Evolutionary conservation across 108 stramenopile species (phyloP).

Genomic region (Fistulifera pelliculosa): DNA sequence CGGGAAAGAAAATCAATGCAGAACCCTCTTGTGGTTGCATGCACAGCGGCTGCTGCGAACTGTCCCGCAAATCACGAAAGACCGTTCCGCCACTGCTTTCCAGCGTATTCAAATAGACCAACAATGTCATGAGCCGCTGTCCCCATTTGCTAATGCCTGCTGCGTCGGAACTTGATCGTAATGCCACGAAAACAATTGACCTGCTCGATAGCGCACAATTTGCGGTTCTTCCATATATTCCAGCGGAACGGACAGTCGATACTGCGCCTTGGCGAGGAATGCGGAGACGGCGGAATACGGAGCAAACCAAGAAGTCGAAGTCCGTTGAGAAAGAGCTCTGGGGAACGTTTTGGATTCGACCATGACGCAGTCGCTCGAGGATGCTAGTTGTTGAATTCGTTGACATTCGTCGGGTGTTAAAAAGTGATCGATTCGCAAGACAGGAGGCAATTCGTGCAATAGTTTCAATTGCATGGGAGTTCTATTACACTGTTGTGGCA

Average conservation of each 20-base stretch:
- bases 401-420: slow-evolving; percentile 46
- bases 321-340: slow-evolving; percentile 33
- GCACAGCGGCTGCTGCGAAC: slow-evolving; percentile 17
- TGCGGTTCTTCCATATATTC: slow-evolving; percentile 79
- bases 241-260: slow-evolving; percentile 37
- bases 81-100: slow-evolving; percentile 66
- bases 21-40: slow-evolving; percentile 72
- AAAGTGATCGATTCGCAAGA: slow-evolving; percentile 66
- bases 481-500: not conserved
- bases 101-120: slow-evolving; percentile 70
- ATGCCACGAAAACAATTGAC: slow-evolving; percentile 82
- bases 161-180: slow-evolving; percentile 63
- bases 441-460: slow-evolving; percentile 64
- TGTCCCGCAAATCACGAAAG: slow-evolving; percentile 58
- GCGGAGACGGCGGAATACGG: slow-evolving; percentile 37
- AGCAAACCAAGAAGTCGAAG: slow-evolving; percentile 80
- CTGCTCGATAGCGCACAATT: slow-evolving; percentile 53
- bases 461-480: slow-evolving; percentile 35
- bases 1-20: slow-evolving; percentile 76
- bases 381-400: slow-evolving; percentile 18
- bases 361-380: not conserved
- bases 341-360: not conserved
- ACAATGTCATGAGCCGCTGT: slow-evolving; percentile 63
- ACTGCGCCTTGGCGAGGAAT: slow-evolving; percentile 48
- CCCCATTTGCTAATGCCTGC: slow-evolving; percentile 37